These are phyloP conservation scores for Arctium lappa DNA, from an alignment of 129 eudicot genomes.

Conservation along the genomic window DNA sequence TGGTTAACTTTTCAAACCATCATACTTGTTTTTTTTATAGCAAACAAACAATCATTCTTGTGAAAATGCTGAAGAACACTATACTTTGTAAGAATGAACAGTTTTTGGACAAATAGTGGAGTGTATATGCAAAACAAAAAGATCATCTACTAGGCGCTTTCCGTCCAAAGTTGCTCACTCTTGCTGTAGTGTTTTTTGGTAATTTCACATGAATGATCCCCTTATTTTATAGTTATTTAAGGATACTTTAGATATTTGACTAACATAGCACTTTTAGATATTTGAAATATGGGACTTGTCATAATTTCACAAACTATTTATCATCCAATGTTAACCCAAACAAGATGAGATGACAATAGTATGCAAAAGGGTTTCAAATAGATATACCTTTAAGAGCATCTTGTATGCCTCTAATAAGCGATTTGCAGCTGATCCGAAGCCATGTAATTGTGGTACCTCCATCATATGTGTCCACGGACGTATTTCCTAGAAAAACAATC, in stretches of 20 bases:
- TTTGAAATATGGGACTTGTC: not conserved
- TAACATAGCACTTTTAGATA: not conserved
- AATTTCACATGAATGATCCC: not conserved
- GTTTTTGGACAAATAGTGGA: not conserved
- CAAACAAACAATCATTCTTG: not conserved
- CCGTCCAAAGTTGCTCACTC: not conserved
- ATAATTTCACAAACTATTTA: not conserved
- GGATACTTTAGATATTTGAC: not conserved
- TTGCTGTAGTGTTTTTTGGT: not conserved
- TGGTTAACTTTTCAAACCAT: not conserved
- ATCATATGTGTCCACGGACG: conserved; percentile 99
- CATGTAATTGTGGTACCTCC: conserved; percentile 99
- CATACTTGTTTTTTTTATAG: not conserved
- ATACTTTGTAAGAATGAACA: not conserved
- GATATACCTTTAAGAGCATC: conserved; percentile 86
- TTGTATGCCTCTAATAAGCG: conserved; percentile 90
- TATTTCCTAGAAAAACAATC: conserved; percentile 55
- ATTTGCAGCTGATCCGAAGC: conserved; percentile 98
- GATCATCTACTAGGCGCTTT: not conserved
- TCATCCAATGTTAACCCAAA: not conserved
- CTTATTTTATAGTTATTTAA: not conserved
- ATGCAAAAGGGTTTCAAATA: not conserved
- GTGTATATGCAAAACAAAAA: not conserved
- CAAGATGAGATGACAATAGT: not conserved
- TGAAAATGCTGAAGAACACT: not conserved